phyloP scores from a whole-genome alignment of 306 rosid genomes.

The Mimosa pudica region DNA sequence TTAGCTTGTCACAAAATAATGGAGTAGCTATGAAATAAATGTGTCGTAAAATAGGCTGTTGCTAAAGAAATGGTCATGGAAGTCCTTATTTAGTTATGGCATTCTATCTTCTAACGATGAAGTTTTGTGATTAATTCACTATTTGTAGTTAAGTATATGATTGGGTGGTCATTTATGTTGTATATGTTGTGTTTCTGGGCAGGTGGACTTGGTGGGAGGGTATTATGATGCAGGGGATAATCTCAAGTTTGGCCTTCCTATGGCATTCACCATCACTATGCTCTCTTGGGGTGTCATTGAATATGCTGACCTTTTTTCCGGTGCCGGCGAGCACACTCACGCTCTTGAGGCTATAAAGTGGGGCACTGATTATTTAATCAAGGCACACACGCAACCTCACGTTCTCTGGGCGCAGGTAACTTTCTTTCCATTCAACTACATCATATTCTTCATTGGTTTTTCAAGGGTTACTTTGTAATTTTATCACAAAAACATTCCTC shows the following conservation, averaged over 20 bases:
- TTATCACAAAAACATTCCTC: no score
- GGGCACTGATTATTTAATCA: conserved; percentile 91
- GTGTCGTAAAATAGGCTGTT: no score
- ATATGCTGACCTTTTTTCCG: conserved; percentile 48
- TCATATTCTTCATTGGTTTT: neutral
- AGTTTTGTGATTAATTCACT: no score
- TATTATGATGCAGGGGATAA: conserved; percentile 94
- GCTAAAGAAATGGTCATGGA: no score
- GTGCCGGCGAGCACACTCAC: conserved; percentile 68
- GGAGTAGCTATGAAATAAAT: no score
- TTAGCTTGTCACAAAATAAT: no score
- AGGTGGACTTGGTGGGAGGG: conserved; percentile 95
- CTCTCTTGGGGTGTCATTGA: conserved; percentile 81
- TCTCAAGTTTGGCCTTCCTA: conserved; percentile 83
- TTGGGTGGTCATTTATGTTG: neutral
- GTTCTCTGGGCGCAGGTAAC: conserved; percentile 78
- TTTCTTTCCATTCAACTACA: neutral
- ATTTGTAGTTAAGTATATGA: no score
- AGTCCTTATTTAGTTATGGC: no score
- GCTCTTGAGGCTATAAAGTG: conserved; percentile 85
- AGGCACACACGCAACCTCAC: conserved; percentile 75
- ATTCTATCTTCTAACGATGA: no score
- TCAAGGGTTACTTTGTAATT: no score
- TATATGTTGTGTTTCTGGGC: neutral
- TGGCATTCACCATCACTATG: conserved; percentile 84